Conservation (phyloP, 441 rosid species). For the Rhodomyrtus psidioides region DNA sequence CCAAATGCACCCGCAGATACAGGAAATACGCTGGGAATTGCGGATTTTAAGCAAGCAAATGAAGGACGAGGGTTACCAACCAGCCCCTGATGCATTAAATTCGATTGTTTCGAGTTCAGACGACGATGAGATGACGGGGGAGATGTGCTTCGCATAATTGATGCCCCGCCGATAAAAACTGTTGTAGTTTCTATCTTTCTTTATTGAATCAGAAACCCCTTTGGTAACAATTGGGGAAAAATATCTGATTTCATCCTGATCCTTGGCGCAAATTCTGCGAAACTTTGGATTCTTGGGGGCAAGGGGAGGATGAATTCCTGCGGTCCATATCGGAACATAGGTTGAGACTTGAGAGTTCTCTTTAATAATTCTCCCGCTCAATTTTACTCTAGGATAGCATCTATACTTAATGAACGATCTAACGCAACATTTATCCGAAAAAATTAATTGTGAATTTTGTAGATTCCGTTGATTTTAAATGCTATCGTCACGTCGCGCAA, state of each 20-base stretch:
- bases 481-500: background rate
- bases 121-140: background rate
- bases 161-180: background rate
- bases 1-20: constrained; percentile 50
- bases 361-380: background rate
- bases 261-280: background rate
- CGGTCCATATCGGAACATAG: background rate
- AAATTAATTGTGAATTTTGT: background rate
- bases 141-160: background rate
- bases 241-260: background rate
- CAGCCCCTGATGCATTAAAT: constrained; percentile 3
- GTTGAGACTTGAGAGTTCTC: background rate
- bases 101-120: background rate
- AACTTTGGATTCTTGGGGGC: background rate
- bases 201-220: background rate
- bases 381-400: background rate
- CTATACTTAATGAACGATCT: rapidly evolving
- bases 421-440: background rate
- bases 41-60: constrained; percentile 38
- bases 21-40: constrained; percentile 32
- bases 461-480: background rate
- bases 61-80: constrained; percentile 40
- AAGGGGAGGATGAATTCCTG: background rate
- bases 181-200: background rate
- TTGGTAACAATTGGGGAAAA: background rate